phyloP scores from a whole-genome alignment of 306 rosid species.

The cucumber (Cucumis sativus) region Cucumber_9930_V3 NC_026655.2:1172501-1173000 shows the following conservation, averaged over 20 bases:
- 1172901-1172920: not conserved
- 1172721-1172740: slow-evolving; percentile 49
- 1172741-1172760: slow-evolving; percentile 24
- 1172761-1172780: slow-evolving; percentile 55
- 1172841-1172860: not conserved
- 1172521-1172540: not conserved
- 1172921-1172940: not conserved
- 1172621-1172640: not conserved
- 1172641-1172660: not conserved
- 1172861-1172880: not conserved
- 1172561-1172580: not conserved
- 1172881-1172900: not conserved
- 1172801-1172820: not conserved
- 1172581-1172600: not conserved
- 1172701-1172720: slow-evolving; percentile 61
- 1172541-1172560: not conserved
- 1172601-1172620: not conserved
- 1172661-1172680: not conserved
- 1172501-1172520: not conserved
- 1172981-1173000: slow-evolving; percentile 23
- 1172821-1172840: not conserved
- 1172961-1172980: not conserved
- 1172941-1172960: not conserved
- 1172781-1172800: not conserved
- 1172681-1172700: slow-evolving; percentile 25